phyloP scores from a whole-genome alignment of 2,329 filamentous ascomycete species.

The Fusarium mexicanum region DNA sequence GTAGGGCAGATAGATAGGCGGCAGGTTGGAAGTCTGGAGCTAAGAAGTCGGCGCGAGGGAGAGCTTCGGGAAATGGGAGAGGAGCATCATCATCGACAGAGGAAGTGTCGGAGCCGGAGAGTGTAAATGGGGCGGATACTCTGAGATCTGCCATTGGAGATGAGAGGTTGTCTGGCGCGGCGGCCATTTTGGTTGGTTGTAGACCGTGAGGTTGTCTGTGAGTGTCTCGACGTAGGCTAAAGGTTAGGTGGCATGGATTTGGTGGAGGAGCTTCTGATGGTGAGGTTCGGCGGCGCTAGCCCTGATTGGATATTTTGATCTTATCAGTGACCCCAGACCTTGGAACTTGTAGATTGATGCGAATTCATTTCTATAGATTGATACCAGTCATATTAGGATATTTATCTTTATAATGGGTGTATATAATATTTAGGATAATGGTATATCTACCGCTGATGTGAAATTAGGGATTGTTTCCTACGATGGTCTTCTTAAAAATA shows the following conservation, averaged over 20 bases:
- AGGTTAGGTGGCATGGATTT: slow-evolving; percentile 37
- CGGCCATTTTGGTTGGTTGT: slow-evolving; percentile 19
- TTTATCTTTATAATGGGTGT: background rate
- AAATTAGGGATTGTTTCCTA: too few species aligned
- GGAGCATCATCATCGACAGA: slow-evolving; percentile 68
- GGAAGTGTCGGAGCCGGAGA: slow-evolving; percentile 54
- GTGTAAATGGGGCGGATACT: slow-evolving; percentile 50
- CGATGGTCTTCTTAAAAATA: background rate
- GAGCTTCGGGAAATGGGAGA: slow-evolving; percentile 87
- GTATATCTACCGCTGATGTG: too few species aligned
- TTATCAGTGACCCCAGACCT: slow-evolving; percentile 24
- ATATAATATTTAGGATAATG: background rate
- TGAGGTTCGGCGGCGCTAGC: slow-evolving; percentile 20
- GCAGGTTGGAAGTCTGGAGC: slow-evolving; percentile 80
- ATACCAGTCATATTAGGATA: background rate
- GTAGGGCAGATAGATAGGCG: slow-evolving; percentile 80
- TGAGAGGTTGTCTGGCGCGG: slow-evolving; percentile 43
- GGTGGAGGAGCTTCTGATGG: slow-evolving; percentile 16
- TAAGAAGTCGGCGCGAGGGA: slow-evolving; percentile 86
- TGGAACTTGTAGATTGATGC: background rate
- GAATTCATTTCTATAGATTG: background rate
- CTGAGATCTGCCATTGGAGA: slow-evolving; percentile 42
- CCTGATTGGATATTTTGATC: slow-evolving; percentile 9
- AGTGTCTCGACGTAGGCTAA: slow-evolving; percentile 25
- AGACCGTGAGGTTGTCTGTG: slow-evolving; percentile 11